Conservation (phyloP, 768 basidiomycete species). For the Piloderma croceum region DNA sequence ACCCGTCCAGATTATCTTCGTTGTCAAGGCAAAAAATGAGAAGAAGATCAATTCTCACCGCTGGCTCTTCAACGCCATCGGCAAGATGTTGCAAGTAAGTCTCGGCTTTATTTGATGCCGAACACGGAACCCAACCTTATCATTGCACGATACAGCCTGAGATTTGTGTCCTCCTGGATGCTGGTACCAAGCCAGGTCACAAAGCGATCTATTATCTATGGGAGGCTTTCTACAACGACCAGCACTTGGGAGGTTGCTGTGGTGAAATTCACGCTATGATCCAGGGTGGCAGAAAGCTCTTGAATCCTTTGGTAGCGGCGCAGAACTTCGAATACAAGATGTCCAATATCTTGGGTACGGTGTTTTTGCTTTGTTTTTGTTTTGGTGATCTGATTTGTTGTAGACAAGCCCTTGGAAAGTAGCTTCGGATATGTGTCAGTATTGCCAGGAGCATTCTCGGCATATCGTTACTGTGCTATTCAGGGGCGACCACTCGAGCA, state of each 20-base stretch:
- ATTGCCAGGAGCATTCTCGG: slow-evolving; percentile 93
- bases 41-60: slow-evolving; percentile 96
- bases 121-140: slow-evolving; percentile 8
- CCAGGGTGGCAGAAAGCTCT: slow-evolving; percentile 81
- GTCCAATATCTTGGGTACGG: slow-evolving; percentile 86
- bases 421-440: slow-evolving; percentile 96
- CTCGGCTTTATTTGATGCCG: slow-evolving; percentile 22
- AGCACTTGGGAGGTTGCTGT: slow-evolving; percentile 79
- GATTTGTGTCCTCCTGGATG: slow-evolving; percentile 87
- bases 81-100: slow-evolving; percentile 65
- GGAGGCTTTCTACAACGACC: slow-evolving; percentile 84
- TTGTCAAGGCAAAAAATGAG: slow-evolving; percentile 90
- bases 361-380: not conserved
- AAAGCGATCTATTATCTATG: slow-evolving; percentile 95
- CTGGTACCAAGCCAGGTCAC: slow-evolving; percentile 94
- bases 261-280: slow-evolving; percentile 98
- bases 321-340: slow-evolving; percentile 99
- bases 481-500: slow-evolving; percentile 82
- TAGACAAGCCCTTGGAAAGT: slow-evolving; percentile 91
- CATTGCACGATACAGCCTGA: slow-evolving; percentile 60
- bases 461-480: slow-evolving; percentile 91
- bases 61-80: slow-evolving; percentile 95
- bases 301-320: slow-evolving; percentile 90
- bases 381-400: slow-evolving; percentile 8
- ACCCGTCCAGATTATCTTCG: slow-evolving; percentile 86